Evolutionary conservation across 108 stramenopile genomes (phyloP).

Genomic region (Licmophora abbreviata): DNA sequence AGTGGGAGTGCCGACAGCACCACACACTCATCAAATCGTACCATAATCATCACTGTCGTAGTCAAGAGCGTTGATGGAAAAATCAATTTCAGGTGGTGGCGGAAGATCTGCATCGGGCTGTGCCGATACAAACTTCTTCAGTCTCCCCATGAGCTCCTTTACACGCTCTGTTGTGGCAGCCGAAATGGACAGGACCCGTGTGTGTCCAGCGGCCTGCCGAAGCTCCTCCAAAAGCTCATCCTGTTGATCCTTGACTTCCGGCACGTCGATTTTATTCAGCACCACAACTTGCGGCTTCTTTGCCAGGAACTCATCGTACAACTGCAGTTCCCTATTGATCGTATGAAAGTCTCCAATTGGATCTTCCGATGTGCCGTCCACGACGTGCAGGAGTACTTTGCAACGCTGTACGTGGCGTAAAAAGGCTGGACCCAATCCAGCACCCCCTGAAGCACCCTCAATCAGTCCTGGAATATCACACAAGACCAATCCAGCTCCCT

Average conservation of each 20-base stretch:
- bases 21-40: conserved; percentile 23
- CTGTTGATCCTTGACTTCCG: conserved; percentile 71
- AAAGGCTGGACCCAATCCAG: conserved; percentile 86
- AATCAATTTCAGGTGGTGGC: conserved; percentile 68
- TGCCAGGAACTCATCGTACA: conserved; percentile 78
- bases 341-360: conserved; percentile 88
- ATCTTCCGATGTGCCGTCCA: conserved; percentile 90
- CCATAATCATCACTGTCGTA: conserved; percentile 81
- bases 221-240: conserved; percentile 62
- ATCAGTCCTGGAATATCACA: conserved; percentile 94
- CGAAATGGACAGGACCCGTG: conserved; percentile 79
- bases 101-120: conserved; percentile 68
- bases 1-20: no score
- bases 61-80: conserved; percentile 70
- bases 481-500: conserved; percentile 77
- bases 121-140: conserved; percentile 81
- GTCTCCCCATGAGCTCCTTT: conserved; percentile 84
- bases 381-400: conserved; percentile 88
- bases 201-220: conserved; percentile 69
- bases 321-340: conserved; percentile 86
- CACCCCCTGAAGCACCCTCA: conserved; percentile 78
- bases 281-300: conserved; percentile 93
- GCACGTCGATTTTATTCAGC: conserved; percentile 88
- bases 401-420: conserved; percentile 89
- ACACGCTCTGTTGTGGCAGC: conserved; percentile 81